phyloP scores from a whole-genome alignment of 2,329 filamentous ascomycete genomes.

The Cladobotryum protrusum region DNA sequence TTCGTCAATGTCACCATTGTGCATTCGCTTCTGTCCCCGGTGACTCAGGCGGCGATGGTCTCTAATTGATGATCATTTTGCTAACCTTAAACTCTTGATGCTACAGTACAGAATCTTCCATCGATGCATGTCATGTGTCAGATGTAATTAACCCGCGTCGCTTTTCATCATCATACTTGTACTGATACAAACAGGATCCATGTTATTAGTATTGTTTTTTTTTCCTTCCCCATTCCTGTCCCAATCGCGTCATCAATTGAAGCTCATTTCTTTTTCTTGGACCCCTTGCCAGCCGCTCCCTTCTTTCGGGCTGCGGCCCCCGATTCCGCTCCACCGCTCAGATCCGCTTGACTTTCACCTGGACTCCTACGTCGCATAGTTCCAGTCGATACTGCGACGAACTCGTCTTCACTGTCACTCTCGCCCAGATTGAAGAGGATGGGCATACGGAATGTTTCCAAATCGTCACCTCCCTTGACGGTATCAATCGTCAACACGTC shows the following conservation, averaged over 20 bases:
- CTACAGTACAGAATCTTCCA: too few relatives aligned
- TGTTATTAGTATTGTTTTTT: too few relatives aligned
- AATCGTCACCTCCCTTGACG: conserved; percentile 53
- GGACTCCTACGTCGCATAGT: conserved; percentile 85
- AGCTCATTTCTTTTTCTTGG: conserved; percentile 37
- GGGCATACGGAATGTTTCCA: conserved; percentile 77
- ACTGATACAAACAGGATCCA: background rate
- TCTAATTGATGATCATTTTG: too few relatives aligned
- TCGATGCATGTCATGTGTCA: too few relatives aligned
- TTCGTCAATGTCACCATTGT: conserved; percentile 2
- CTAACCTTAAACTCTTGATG: too few relatives aligned
- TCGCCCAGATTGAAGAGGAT: conserved; percentile 89
- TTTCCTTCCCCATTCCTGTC: background rate
- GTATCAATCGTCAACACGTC: conserved; percentile 78
- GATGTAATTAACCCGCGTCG: too few relatives aligned
- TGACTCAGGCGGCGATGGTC: conserved; percentile 15
- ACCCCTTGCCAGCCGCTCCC: conserved; percentile 26
- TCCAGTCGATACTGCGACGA: conserved; percentile 60
- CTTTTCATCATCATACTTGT: background rate
- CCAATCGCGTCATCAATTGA: conserved; percentile 2
- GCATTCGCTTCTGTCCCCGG: conserved; percentile 8
- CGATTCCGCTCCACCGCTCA: conserved; percentile 52
- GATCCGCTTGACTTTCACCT: conserved; percentile 52
- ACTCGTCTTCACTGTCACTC: conserved; percentile 93
- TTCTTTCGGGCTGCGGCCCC: conserved; percentile 38